A percentile compares a stretch with the other conserved stretches of the same genome.
These are phyloP conservation scores for Pseudogymnoascus sp. DNA, from an alignment of 2,329 filamentous ascomycete genomes.

Conservation along the genomic window DNA sequence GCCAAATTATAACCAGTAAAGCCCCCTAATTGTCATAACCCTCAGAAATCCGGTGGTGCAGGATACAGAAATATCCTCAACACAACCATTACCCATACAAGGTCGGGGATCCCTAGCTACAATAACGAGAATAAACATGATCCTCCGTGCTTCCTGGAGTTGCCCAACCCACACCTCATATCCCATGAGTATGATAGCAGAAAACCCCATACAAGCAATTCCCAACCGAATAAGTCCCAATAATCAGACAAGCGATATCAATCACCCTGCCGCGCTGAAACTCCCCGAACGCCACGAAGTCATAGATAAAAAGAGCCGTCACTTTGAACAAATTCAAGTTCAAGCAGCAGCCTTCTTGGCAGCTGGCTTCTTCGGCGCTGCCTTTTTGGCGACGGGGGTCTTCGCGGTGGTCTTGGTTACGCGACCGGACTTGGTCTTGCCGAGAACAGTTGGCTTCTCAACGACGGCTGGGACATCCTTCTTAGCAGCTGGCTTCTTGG, in stretches of 20 bases:
- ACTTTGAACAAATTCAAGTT: neutral
- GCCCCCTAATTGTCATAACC: constrained; percentile 10
- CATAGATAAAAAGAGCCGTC: constrained; percentile 5
- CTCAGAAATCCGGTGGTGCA: constrained; percentile 5
- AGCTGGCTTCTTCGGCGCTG: constrained; percentile 30
- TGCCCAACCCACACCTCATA: constrained; percentile 6
- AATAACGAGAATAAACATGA: constrained; percentile 9
- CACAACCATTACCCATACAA: constrained; percentile 10
- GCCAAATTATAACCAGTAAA: constrained; percentile 12
- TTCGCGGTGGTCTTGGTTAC: constrained; percentile 58
- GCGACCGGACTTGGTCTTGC: constrained; percentile 65
- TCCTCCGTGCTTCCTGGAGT: constrained; percentile 9
- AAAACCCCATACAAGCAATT: constrained; percentile 8
- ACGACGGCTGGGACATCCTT: constrained; percentile 53
- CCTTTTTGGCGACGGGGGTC: constrained; percentile 40
- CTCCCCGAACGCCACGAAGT: constrained; percentile 9
- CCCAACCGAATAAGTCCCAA: constrained; percentile 1
- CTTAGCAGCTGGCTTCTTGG: constrained; percentile 30
- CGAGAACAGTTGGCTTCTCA: constrained; percentile 51
- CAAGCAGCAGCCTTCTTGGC: constrained; percentile 25
- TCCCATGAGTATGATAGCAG: constrained; percentile 9
- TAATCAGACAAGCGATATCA: constrained; percentile 8
- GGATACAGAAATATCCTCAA: constrained; percentile 4
- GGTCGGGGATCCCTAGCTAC: constrained; percentile 10
- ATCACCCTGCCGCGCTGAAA: constrained; percentile 8